Conservation (phyloP, 306 rosid species). For the Glycyrrhiza uralensis region DNA sequence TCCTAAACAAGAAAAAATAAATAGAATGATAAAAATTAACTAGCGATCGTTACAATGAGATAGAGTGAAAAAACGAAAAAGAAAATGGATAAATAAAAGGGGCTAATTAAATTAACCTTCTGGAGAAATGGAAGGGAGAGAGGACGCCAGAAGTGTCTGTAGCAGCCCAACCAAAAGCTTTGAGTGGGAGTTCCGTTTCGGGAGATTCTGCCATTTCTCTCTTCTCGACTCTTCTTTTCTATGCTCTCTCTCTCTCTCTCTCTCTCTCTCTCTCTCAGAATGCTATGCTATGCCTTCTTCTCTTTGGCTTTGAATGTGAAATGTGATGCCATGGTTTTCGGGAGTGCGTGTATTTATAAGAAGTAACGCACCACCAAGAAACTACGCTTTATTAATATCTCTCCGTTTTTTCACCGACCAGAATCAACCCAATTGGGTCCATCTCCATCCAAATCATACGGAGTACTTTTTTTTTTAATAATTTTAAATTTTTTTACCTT, state of each 20-base stretch:
- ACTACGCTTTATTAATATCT: neutral
- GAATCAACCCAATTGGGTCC: neutral
- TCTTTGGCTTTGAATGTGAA: neutral
- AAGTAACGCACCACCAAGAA: neutral
- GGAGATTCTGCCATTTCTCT: constrained; percentile 31
- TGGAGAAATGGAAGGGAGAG: constrained; percentile 48
- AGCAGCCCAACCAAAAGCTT: constrained; percentile 55
- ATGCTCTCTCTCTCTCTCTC: neutral
- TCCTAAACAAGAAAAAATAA: neutral
- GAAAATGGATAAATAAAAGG: neutral
- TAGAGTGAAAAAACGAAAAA: too few species aligned
- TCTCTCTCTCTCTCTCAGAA: too few species aligned
- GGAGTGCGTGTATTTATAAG: too few species aligned
- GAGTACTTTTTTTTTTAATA: too few species aligned
- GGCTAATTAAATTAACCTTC: constrained; percentile 27
- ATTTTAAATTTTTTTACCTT: too few species aligned
- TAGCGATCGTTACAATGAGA: neutral
- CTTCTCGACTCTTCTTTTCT: neutral
- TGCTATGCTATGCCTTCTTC: too few species aligned
- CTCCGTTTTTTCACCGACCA: neutral
- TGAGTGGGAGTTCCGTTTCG: constrained; percentile 27
- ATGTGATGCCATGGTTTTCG: neutral
- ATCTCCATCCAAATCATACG: too few species aligned
- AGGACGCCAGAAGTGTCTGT: constrained; percentile 42
- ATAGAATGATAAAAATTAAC: neutral